Percentiles rank a stretch among this genome's conserved stretches.
These are phyloP conservation scores for Tephrocybe sp. DNA, from an alignment of 768 basidiomycete genomes.

Conservation along the genomic window DNA sequence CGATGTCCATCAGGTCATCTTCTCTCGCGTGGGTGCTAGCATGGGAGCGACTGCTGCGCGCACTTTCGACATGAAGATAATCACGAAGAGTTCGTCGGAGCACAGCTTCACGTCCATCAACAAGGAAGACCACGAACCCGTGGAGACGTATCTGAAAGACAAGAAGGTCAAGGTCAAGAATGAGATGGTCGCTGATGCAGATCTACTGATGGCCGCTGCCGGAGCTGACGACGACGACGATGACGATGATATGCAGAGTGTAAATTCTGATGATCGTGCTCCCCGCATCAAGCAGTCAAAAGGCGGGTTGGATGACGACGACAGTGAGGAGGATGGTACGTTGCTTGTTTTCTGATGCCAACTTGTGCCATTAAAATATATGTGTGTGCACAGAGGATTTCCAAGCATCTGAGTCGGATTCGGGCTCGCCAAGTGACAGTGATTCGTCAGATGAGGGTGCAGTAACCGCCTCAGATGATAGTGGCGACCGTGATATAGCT, in stretches of 20 bases:
- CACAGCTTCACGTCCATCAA: conserved; percentile 90
- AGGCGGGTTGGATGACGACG: conserved; percentile 65
- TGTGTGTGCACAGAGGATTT: conserved; percentile 72
- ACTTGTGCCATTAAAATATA: not conserved
- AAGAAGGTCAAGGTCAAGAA: conserved; percentile 95
- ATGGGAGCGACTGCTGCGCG: conserved; percentile 81
- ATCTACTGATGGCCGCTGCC: conserved; percentile 65
- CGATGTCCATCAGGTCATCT: conserved; percentile 86
- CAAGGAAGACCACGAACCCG: conserved; percentile 90
- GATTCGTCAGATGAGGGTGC: conserved; percentile 70
- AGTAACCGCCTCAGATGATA: conserved; percentile 80
- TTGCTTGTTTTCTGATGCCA: not conserved
- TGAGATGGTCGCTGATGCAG: conserved; percentile 89
- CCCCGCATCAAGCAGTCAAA: conserved; percentile 48
- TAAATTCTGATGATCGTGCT: conserved; percentile 66
- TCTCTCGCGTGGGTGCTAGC: conserved; percentile 89
- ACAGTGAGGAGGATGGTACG: conserved; percentile 72
- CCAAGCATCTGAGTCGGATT: conserved; percentile 78
- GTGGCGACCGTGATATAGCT: conserved; percentile 68
- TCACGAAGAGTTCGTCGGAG: conserved; percentile 80
- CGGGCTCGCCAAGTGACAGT: conserved; percentile 80
- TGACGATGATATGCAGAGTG: conserved; percentile 82
- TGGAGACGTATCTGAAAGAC: conserved; percentile 80
- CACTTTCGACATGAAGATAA: conserved; percentile 91
- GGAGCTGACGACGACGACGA: conserved; percentile 73